These are phyloP conservation scores for Biscogniauxia sp. DNA, from an alignment of 2,329 filamentous ascomycete genomes.

Conservation along the genomic window DNA sequence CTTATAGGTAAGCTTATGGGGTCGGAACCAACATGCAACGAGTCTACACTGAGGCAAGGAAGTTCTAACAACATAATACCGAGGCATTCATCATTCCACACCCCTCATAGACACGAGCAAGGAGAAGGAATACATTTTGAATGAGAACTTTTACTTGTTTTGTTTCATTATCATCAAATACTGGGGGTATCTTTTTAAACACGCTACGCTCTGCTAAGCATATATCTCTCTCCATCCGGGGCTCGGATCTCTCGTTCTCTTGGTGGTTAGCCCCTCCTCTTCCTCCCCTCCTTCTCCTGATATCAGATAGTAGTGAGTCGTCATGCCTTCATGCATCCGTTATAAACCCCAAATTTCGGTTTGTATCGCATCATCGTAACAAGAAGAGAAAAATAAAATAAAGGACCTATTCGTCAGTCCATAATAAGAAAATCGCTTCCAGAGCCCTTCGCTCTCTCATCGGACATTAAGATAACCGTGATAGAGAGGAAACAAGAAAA, in stretches of 20 bases:
- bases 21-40: no score
- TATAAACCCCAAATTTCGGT: not conserved
- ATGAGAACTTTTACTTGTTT: not conserved
- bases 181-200: not conserved
- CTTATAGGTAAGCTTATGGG: no score
- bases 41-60: no score
- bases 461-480: not conserved
- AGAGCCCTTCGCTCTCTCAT: slow-evolving; percentile 21
- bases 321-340: not conserved
- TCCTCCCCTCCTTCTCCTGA: not conserved
- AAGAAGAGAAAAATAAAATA: not conserved
- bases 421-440: slow-evolving; percentile 14
- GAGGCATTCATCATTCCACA: no score
- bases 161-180: not conserved
- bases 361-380: not conserved
- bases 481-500: not conserved
- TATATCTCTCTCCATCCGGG: no score
- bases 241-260: no score
- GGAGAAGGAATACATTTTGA: no score
- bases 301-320: not conserved
- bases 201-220: not conserved
- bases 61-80: no score
- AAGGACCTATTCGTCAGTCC: not conserved
- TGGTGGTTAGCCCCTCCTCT: no score
- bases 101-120: no score